Base-by-base conservation (phyloP, 106 monocot genomes). In the Triglochin maritima region DNA sequence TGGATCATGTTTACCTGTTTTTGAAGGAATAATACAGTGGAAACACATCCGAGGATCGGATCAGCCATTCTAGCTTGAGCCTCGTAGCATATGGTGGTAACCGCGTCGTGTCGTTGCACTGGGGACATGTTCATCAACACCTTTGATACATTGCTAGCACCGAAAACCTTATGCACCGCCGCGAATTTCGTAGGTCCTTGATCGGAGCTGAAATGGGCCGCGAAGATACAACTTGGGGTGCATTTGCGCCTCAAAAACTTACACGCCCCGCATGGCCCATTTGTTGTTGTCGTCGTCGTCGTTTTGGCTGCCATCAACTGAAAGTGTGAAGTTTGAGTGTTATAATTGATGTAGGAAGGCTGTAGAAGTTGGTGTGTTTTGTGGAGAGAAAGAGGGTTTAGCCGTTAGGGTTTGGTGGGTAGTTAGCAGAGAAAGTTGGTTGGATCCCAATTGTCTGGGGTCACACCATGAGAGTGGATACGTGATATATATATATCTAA, bases 101-200 rank as follows among this genome's bases (percentile, higher is more conserved):
- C 85, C 2, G 90, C 90, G 43, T 90, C 87, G 12, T 63, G 63
- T 14, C 87, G 64, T 9, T 73, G 54, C 12, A 44, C 66, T n/a
- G 47, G 77, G 4, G 90, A 83, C 63, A 90, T 71, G 11, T 70
- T 69, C 48, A 68, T 44, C 67, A 90, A 70, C 63, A 87, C 79
- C 77, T 90, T 95, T 10, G 94, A 80, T 8, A 85, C 90, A 63
- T 94, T 94, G 77, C 89, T 87, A 4, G 94, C 87, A 8, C 94
- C 89, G 59, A 90, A 94, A 62, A 94, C 84, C 63, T 64, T 87
- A 79, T 89, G 94, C 72, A 87, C 94, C 4, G 87, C 80, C 7
- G 89, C 85, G 69, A 86, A 89, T 72, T 81, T 61, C 52, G 81
- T 77, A 16, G 81, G 62, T 8, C 76, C 80, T 69, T 84, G 74